phyloP scores from a whole-genome alignment of 108 stramenopile species.

The Discostella stelligeroides region DNA sequence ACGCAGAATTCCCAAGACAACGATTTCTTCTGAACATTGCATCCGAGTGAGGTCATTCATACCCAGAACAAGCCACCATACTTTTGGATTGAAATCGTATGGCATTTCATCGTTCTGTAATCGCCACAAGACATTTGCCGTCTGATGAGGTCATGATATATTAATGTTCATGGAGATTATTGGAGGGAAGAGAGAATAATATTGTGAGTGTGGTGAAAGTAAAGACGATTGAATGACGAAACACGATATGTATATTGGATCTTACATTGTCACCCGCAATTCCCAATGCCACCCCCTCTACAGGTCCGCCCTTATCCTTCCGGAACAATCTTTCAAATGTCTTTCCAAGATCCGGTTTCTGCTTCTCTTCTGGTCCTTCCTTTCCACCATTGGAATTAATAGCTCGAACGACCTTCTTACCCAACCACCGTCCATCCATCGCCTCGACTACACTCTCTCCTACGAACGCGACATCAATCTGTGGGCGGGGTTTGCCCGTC shows the following conservation, averaged over 20 bases:
- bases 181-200: not conserved
- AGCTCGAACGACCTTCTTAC: constrained; percentile 45
- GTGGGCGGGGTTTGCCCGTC: constrained; percentile 22
- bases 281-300: constrained; percentile 47
- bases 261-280: constrained; percentile 72
- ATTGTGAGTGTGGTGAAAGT: not conserved
- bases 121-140: constrained; percentile 55
- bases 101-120: constrained; percentile 63
- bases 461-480: constrained; percentile 76
- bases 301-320: constrained; percentile 42
- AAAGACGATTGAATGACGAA: not conserved
- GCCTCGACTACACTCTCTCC: constrained; percentile 82
- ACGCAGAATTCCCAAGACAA: constrained; percentile 73
- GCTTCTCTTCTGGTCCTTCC: constrained; percentile 17
- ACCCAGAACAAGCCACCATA: constrained; percentile 87
- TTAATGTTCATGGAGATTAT: not conserved
- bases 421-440: constrained; percentile 83
- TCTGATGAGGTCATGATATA: constrained; percentile 1
- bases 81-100: constrained; percentile 70
- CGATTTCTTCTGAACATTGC: constrained; percentile 85
- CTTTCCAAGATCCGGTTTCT: constrained; percentile 26
- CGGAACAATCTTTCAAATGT: constrained; percentile 45
- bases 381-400: not conserved
- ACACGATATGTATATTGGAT: not conserved
- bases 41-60: constrained; percentile 80